These are phyloP conservation scores for Ustilago loliicola DNA, from an alignment of 1,284 basidiomycete species.

Conservation along the genomic window DNA sequence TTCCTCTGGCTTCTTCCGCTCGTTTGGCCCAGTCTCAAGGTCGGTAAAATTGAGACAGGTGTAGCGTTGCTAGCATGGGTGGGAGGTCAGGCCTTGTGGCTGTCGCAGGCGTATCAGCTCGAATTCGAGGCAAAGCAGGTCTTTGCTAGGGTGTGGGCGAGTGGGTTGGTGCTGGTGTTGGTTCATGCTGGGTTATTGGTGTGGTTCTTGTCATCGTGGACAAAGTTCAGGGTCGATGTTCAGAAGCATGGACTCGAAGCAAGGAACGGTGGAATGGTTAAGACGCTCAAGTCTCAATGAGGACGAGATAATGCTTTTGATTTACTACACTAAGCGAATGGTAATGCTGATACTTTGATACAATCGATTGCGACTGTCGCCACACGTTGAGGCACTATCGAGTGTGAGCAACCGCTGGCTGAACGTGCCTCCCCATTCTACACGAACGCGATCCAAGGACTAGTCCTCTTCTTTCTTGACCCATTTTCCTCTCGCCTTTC, in stretches of 20 bases:
- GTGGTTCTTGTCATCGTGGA: slow-evolving; percentile 59
- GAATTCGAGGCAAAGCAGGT: slow-evolving; percentile 65
- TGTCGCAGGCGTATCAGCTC: slow-evolving; percentile 65
- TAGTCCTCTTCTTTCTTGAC: too few species aligned
- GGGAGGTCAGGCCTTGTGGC: slow-evolving; percentile 72
- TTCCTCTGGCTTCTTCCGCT: slow-evolving; percentile 91
- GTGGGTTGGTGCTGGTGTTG: slow-evolving; percentile 53
- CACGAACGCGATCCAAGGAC: too few species aligned
- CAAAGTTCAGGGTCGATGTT: slow-evolving; percentile 26
- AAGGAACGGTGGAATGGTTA: slow-evolving; percentile 15
- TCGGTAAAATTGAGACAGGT: slow-evolving; percentile 20
- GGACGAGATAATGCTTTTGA: neutral
- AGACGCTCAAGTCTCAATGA: slow-evolving; percentile 40
- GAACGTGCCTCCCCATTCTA: too few species aligned
- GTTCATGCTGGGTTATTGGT: slow-evolving; percentile 50
- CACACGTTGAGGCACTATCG: too few species aligned
- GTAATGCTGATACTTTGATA: neutral
- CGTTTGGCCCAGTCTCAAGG: slow-evolving; percentile 77
- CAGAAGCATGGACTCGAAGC: slow-evolving; percentile 34
- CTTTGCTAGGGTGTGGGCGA: slow-evolving; percentile 60
- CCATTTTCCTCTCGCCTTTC: too few species aligned
- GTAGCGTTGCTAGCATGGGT: slow-evolving; percentile 78
- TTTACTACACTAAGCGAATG: neutral
- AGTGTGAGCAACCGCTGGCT: too few species aligned
- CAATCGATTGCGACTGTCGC: neutral